Base-by-base conservation (phyloP, 2,329 filamentous ascomycete genomes). In the Trichoderma endophyticum region DNA sequence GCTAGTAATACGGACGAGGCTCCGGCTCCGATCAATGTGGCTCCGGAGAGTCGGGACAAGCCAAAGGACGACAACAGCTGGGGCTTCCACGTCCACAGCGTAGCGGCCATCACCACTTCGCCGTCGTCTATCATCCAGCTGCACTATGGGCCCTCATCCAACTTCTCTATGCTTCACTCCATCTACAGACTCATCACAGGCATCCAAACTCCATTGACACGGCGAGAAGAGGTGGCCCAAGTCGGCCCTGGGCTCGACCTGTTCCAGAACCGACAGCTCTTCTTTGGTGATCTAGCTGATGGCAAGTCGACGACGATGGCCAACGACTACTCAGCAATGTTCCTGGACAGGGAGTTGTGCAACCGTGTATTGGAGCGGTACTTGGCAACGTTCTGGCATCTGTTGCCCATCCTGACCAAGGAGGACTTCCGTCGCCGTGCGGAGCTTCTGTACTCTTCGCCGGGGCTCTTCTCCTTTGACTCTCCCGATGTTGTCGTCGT, bases 101-200 rank as follows among this genome's bases (percentile, higher is more conserved):
- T 69, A 1, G 66, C 66, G 0, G 66, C 66, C 39, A 69, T 69
- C 21, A 69, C 66, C 2, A 69, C 66, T 18, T 69, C 66, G 28
- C 66, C 66, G 21, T 69, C 66, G n/a, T 69, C 66, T 28, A 69
- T 69, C 36, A 69, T 69, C 21, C 66, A 69, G 57, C 56, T 69
- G 8, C 66, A 69, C 57, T 69, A 69, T 26, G 66, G 66, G 7
- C 66, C 66, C 0, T 69, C 66, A 28, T 69, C 66, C 66, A 69
- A 69, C 66, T 69, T 69, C 36, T 69, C 66, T 3, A 69, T 69
- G 66, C 57, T 69, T 15, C 56, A 69, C 26, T 69, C 66, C 66
- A 69, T 69, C 57, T 69, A 69, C 57, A 57, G 66, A n/a, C 66
- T 61, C n/a, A 69, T 69, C 28, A 69, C 66, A 3, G 66, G 66